phyloP scores from a whole-genome alignment of 2,329 filamentous ascomycete species.

The Xenoacremonium recifei region DNA sequence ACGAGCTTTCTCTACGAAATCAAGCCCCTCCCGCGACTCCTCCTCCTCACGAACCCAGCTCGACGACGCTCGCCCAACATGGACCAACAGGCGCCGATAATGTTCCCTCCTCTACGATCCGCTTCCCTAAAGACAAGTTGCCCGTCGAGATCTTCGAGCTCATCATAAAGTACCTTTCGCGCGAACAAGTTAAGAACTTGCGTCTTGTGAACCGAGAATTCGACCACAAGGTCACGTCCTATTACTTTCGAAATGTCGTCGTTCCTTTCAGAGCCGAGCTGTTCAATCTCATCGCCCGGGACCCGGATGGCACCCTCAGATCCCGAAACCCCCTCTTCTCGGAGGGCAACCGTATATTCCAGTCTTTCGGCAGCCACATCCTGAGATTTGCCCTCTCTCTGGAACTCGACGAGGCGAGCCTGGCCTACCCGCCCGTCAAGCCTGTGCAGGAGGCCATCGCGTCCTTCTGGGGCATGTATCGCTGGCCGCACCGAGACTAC shows the following conservation, averaged over 20 bases:
- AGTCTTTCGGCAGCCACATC: constrained; percentile 60
- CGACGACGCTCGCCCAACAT: no score
- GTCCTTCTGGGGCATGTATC: constrained; percentile 63
- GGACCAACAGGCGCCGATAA: no score
- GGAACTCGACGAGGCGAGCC: constrained; percentile 57
- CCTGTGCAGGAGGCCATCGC: constrained; percentile 50
- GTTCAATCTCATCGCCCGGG: constrained; percentile 40
- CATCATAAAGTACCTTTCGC: constrained; percentile 54
- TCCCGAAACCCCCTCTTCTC: constrained; percentile 30
- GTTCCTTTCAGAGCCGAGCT: constrained; percentile 65
- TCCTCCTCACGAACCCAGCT: no score
- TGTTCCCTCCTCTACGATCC: no score
- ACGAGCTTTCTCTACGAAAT: no score
- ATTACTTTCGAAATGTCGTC: constrained; percentile 62
- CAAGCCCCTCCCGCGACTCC: no score
- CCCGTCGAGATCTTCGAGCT: constrained; percentile 63
- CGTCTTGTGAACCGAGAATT: constrained; percentile 60
- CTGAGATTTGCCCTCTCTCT: constrained; percentile 65
- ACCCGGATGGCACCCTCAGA: constrained; percentile 19
- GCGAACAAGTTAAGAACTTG: constrained; percentile 57
- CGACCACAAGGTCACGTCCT: constrained; percentile 54
- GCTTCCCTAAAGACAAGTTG: constrained; percentile 38
- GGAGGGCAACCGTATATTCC: constrained; percentile 59
- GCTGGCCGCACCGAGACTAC: constrained; percentile 61
- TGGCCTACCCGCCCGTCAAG: constrained; percentile 55